A percentile compares a stretch with the other conserved stretches of the same genome.
Evolutionary conservation across 2,329 filamentous ascomycete genomes (phyloP).

Genomic region (Fusarium nurragi): DNA sequence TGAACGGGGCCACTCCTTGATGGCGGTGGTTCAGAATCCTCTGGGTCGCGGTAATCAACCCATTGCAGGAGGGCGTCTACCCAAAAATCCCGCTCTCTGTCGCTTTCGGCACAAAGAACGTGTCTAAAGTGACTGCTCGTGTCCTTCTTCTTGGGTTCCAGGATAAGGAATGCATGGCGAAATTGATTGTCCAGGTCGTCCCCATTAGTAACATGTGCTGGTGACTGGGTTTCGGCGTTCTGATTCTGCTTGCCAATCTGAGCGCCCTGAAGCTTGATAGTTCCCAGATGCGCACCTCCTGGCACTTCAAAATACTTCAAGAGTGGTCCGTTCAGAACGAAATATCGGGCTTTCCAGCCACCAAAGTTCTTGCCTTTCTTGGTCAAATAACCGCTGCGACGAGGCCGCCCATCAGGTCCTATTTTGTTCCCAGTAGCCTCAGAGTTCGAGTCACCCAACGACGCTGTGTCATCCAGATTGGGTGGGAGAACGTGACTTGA

Average conservation of each 20-base stretch:
- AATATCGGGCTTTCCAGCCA: constrained; percentile 89
- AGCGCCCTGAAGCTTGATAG: constrained; percentile 89
- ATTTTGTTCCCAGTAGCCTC: constrained; percentile 50
- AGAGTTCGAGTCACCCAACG: constrained; percentile 34
- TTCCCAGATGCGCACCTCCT: constrained; percentile 88
- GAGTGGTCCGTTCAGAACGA: constrained; percentile 67
- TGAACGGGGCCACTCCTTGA: constrained; percentile 47
- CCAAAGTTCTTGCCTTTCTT: constrained; percentile 99
- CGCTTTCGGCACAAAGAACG: constrained; percentile 94
- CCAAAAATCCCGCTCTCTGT: constrained; percentile 91
- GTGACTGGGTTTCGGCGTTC: constrained; percentile 62
- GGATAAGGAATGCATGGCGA: constrained; percentile 91
- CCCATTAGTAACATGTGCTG: constrained; percentile 61
- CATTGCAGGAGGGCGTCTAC: constrained; percentile 89
- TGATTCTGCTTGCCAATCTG: constrained; percentile 92
- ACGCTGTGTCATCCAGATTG: constrained; percentile 64
- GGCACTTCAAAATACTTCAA: constrained; percentile 92
- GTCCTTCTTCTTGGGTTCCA: constrained; percentile 97
- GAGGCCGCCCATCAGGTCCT: constrained; percentile 71
- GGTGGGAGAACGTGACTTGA: constrained; percentile 73
- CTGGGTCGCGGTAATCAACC: constrained; percentile 77
- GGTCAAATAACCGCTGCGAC: constrained; percentile 90
- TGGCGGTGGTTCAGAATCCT: constrained; percentile 54
- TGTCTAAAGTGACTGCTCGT: constrained; percentile 88
- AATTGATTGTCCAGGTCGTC: constrained; percentile 94